Base-by-base conservation (phyloP, 139 green algal genomes). In the Micromonas pusilla region DNA sequence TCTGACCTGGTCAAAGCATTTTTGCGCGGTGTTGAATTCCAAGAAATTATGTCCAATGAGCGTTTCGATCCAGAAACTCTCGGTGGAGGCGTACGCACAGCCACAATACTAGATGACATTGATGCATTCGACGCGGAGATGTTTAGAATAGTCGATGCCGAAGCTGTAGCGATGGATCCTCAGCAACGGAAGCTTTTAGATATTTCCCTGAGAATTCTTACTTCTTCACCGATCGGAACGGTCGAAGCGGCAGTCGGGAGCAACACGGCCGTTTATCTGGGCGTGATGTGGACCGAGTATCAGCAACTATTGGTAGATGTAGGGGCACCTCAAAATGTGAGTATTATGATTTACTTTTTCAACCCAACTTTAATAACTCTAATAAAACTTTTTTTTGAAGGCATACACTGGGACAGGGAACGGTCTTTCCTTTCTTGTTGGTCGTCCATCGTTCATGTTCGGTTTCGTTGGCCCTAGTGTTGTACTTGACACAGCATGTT, bases 401-500 rank as follows among this genome's bases (percentile, higher is more conserved):
- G 39, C 36, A 77, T 77, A 77, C 71, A 36, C 28, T 36, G 71
- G 6, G 5, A 77, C 91, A 82, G 83, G 90, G 28, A 80, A 78
- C 30, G 57, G 57, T 19, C 52, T 32, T n/a, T 72, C 52, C 53
- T 30, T 79, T 26, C 21, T 32, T 39, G 77, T 45, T 32, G 78
- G 78, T n/a, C 70, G 78, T 26, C 4, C 68, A 4, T 72, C 34
- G 20, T 82, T 68, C 57, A 57, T 52, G 67, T 83, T 76, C 32
- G 79, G 70, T 2, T 57, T 78, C 3, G 66, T 57, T 19, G 79
- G 79, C 2, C 54, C 57, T 39, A 54, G 13, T n/a, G 71, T 83
- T n/a, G 28, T 37, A 9, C 34, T 83, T 34, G 79, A 83, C 39
- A 83, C 79, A 33, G 91, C 91, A 33, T 94, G 90, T 81, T 93